A percentile compares a stretch with the other conserved stretches of the same genome.
phyloP scores from a whole-genome alignment of 2,329 filamentous ascomycete species.

The Arthroderma sp. region DNA sequence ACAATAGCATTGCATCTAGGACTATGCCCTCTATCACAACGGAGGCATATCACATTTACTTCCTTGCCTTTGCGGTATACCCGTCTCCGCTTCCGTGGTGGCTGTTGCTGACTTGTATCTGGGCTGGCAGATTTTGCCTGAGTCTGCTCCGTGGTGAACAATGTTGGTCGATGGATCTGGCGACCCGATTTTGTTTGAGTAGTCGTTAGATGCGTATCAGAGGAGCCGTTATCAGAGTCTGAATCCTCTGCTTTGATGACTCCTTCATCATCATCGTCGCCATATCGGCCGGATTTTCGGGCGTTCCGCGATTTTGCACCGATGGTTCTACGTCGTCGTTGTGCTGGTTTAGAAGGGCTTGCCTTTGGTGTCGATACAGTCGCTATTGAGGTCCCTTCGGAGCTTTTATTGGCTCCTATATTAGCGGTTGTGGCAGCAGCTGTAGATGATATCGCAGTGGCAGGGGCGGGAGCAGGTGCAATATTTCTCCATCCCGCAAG shows the following conservation, averaged over 20 bases:
- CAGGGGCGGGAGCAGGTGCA: conserved; percentile 4
- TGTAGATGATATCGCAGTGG: neutral
- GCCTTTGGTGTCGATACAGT: neutral
- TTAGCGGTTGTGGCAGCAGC: neutral
- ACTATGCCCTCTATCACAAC: conserved; percentile 60
- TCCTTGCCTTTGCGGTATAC: conserved; percentile 35
- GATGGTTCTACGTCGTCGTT: conserved; percentile 3
- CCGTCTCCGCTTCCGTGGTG: conserved; percentile 49
- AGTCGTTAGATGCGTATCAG: conserved; percentile 43
- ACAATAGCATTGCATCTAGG: conserved; percentile 68
- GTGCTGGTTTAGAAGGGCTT: neutral
- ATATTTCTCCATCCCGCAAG: conserved; percentile 2
- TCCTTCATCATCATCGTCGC: conserved; percentile 23
- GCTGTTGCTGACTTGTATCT: conserved; percentile 19
- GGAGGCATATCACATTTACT: conserved; percentile 48
- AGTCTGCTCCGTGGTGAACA: conserved; percentile 31
- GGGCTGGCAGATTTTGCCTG: conserved; percentile 12
- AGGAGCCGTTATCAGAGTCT: conserved; percentile 31
- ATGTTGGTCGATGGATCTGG: conserved; percentile 53
- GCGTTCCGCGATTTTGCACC: conserved; percentile 9
- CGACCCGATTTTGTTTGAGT: conserved; percentile 67
- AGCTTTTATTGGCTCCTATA: neutral
- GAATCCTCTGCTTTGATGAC: conserved; percentile 27
- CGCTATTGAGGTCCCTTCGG: neutral
- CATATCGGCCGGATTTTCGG: conserved; percentile 13